phyloP scores from a whole-genome alignment of 163 green algal genomes.

The Chlorella variabilis region DNA sequence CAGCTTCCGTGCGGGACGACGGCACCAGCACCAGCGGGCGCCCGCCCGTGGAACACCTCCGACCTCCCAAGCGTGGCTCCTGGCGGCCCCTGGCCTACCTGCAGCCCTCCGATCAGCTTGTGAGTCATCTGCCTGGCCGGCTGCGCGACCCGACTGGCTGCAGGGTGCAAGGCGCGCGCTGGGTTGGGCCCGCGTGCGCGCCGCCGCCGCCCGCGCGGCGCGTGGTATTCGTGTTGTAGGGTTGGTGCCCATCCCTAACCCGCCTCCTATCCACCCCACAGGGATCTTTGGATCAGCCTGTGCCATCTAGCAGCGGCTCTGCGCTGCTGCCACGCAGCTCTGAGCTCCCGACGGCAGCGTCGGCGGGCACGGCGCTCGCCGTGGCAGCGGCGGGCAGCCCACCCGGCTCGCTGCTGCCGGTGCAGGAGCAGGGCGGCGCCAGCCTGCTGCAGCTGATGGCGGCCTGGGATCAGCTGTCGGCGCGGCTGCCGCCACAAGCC shows the following conservation, averaged over 20 bases:
- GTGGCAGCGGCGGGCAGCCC: no score
- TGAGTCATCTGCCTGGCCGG: neutral
- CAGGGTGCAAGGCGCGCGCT: neutral
- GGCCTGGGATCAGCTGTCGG: conserved; percentile 43
- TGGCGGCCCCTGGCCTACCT: neutral
- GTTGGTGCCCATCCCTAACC: no score
- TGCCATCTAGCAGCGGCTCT: neutral
- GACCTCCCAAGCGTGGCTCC: neutral
- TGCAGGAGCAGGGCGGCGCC: conserved; percentile 11
- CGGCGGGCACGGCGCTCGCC: neutral
- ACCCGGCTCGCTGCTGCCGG: neutral
- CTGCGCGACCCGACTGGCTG: neutral
- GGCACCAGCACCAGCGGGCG: neutral
- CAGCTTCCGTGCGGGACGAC: neutral
- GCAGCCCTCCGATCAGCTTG: conserved; percentile 6
- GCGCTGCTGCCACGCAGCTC: neutral
- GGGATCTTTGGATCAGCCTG: neutral
- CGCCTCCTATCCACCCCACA: neutral
- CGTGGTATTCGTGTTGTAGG: neutral
- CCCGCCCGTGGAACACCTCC: neutral
- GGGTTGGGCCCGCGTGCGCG: no score
- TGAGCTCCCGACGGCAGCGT: neutral
- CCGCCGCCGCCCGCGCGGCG: no score
- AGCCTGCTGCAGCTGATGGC: conserved; percentile 32
- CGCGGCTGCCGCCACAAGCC: conserved; percentile 39